Conservation (phyloP, 805 yeast species). For the Cyberlindnera suaveolens region DNA sequence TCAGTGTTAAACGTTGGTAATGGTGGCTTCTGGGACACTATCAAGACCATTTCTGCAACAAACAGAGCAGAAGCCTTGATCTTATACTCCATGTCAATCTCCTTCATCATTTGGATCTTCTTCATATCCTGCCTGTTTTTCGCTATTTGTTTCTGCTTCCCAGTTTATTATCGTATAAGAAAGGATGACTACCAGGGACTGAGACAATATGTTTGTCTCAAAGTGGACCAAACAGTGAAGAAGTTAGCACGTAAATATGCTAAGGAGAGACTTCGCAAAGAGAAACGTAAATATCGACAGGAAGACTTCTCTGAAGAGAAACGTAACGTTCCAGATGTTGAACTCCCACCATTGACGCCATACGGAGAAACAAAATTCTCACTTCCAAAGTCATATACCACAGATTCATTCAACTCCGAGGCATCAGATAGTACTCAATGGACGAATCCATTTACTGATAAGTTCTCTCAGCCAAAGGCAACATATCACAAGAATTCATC, state of each 20-base stretch:
- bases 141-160: constrained; percentile 48
- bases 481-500: constrained; percentile 3
- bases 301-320: constrained; percentile 3
- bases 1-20: constrained; percentile 33
- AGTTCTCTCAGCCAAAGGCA: constrained; percentile 1
- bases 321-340: neutral
- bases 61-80: constrained; percentile 66
- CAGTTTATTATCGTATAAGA: constrained; percentile 41
- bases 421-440: neutral
- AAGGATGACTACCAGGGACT: constrained; percentile 36
- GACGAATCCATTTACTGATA: constrained; percentile 3
- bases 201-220: constrained; percentile 55
- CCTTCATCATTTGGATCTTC: constrained; percentile 67
- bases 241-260: constrained; percentile 33
- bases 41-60: constrained; percentile 51
- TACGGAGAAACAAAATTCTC: neutral
- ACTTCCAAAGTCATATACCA: constrained; percentile 5
- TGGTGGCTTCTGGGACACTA: constrained; percentile 31
- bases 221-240: constrained; percentile 53
- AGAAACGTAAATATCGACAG: constrained; percentile 3
- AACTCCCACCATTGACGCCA: constrained; percentile 4
- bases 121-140: constrained; percentile 51
- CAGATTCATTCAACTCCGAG: constrained; percentile 6
- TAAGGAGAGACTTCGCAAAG: constrained; percentile 8
- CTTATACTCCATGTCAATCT: constrained; percentile 66